These are phyloP conservation scores for Fusarium papillatum DNA, from an alignment of 2,329 filamentous ascomycete species.

Conservation along the genomic window DNA sequence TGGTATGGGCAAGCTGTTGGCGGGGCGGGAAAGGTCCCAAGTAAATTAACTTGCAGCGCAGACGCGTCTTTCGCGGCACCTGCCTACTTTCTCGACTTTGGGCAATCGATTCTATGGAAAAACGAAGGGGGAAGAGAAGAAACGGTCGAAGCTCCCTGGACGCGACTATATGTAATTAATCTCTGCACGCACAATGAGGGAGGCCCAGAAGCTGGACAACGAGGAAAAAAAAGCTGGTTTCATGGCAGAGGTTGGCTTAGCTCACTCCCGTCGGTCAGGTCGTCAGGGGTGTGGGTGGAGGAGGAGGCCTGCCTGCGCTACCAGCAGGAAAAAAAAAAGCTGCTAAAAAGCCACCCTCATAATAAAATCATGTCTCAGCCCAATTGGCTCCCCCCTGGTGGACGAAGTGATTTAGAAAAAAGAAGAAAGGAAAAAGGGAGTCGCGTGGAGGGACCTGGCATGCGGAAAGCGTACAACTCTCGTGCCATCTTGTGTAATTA, in stretches of 20 bases:
- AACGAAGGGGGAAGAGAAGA: background rate
- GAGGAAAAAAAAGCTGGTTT: slow-evolving; percentile 35
- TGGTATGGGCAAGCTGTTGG: slow-evolving; percentile 12
- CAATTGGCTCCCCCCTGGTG: slow-evolving; percentile 9
- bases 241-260: slow-evolving; percentile 23
- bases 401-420: background rate
- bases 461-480: background rate
- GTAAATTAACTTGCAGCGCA: slow-evolving; percentile 38
- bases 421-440: slow-evolving; percentile 1
- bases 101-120: slow-evolving; percentile 2
- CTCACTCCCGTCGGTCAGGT: slow-evolving; percentile 19
- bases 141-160: background rate
- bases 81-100: slow-evolving; percentile 7
- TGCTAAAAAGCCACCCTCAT: slow-evolving; percentile 31
- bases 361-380: slow-evolving; percentile 50
- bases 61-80: slow-evolving; percentile 23
- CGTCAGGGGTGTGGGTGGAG: slow-evolving; percentile 33
- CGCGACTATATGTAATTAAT: slow-evolving; percentile 37
- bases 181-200: background rate
- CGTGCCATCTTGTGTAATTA: background rate
- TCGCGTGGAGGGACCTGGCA: background rate
- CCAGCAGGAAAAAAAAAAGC: slow-evolving; percentile 29
- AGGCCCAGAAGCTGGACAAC: slow-evolving; percentile 1
- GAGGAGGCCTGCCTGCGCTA: slow-evolving; percentile 18
- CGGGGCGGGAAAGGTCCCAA: slow-evolving; percentile 33